Base-by-base conservation (phyloP, 352 stramenopile genomes). In the Globisporangium spiculum region DNA sequence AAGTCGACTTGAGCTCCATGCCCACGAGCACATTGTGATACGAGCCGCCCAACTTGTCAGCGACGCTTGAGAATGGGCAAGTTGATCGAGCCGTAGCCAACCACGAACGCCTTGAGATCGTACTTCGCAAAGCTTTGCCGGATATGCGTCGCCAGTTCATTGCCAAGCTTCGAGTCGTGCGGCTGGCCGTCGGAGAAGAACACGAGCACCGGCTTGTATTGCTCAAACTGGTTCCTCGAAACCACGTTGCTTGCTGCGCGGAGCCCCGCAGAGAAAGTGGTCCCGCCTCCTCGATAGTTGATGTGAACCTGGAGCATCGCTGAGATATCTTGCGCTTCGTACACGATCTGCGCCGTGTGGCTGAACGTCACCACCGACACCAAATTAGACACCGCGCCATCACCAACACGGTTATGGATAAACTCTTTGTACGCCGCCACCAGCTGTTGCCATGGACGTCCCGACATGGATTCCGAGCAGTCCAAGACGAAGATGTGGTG, bases 401-500 rank as follows among this genome's bases (percentile, higher is more conserved):
- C 12, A 5, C 36, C 36, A 44, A 44, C 36, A 16, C 83, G 83
- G 46, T 92, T 92, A 53, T 79, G 69, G 0, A 94, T 63, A 46
- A 88, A 94, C 57, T 81, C 79, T 10, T 67, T 66, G 64, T 81
- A 86, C 1, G 80, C 86, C 10, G 65, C 73, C 22, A 86, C 72
- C 26, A 94, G 69, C 24, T 81, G 66, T 20, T 48, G 27, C 87
- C 87, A 93, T 6, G 83, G 80, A 18, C 41, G 58, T 0, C 83
- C 81, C 6, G 41, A 58, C 85, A 94, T 93, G 18, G 87, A 94
- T 2, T 82, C 83, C 4, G 87, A 93, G 48, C 71, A 76, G 56
- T 94, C 87, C 34, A 94, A 50, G 36, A 95, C 84, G 41, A 93
- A 91, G 1, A 95, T 70, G 52, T 92, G 85, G 55, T 95, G 85